Evolutionary conservation across 768 basidiomycete genomes (phyloP), one percentile per base, ranked within the genome.

Genomic region (Ramaria sp.): DNA sequence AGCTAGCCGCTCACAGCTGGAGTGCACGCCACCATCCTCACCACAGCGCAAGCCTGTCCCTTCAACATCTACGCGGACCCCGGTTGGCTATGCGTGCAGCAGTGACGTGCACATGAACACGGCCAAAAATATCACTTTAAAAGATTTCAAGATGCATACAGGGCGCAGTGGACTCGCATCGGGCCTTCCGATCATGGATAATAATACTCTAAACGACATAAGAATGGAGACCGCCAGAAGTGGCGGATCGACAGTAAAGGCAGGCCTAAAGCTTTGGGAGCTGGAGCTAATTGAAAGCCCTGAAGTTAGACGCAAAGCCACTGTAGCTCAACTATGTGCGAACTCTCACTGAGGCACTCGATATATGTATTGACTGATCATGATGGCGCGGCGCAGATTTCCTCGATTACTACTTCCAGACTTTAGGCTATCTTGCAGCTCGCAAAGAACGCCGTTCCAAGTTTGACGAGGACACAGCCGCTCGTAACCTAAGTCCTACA

Each of bases 351-450:
- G 18, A 52, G 15, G 22, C 27, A 22, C 18, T 47, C 18, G 28
- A 24, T 13, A 10, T 55, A n/a, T n/a, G 10, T 25, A 10, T 10
- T 30, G 22, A 36, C 22, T 57, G 5, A 18, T 44, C 24, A 42
- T 28, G 2, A 34, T 37, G 28, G 16, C 28, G 48, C 53, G 43
- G 53, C n/a, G 32, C 60, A 94, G 92, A 89, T 73, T 97, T 97
- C 71, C 79, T 96, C 49, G 95, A 98, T 69, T 98, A 99, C 66
- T 99, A 99, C 71, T 99, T 99, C 66, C 91, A 97, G 65, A 78
- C 82, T 0, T 77, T 99, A 36, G 91, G 90, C 16, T 97, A 97
- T 69, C 76, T 97, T 56, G 81, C 85, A 7, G 70, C 84, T 18
- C 81, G 96, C 24, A 93, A 91, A 66, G 83, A 91, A 44, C 83